Evolutionary conservation across 2,329 filamentous ascomycete genomes (phyloP), one percentile per base, ranked within the genome.

Genomic region (Curvularia verruculosa): DNA sequence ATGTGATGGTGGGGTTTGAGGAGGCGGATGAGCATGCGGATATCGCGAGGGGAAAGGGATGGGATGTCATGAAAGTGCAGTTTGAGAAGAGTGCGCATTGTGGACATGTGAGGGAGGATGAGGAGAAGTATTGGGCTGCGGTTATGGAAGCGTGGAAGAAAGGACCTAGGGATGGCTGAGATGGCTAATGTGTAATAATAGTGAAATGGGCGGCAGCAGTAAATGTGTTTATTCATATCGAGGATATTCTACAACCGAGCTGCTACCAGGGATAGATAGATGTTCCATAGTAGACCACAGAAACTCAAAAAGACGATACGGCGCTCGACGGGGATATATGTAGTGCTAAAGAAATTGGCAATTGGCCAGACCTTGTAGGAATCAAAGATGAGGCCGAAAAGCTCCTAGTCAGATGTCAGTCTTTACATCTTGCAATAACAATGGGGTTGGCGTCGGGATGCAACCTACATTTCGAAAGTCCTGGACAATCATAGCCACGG

Each of bases 311-410:
- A 84, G 50, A 92, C 78, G 63, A 89, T 89, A 26, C 90, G 82
- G 26, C 81, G 81, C 73, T 91, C 85, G 12, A 92, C 85, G 12
- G 87, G 89, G 66, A 88, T 84, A 49, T 91, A 79, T 0, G 86
- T 85, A 66, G 89, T 92, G 79, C 89, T 89, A 65, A 91, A 72
- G 39, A 90, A 75, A 65, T 88, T 89, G 26, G 92, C 87, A 13
- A 85, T 72, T 1, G 90, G 90, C 85, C 90, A 91, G 58, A 93
- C 80, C 71, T 84, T 87, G 79, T 89, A 86, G 1, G 90, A 88
- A 0, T 92, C 91, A 58, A 66, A 75, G 53, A 76, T 76, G 39
- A 76, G 72, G 21, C 63, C 62, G 41, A 71, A 65, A 19, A 71
- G 67, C 47, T 76, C 72, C 70, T 74, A 40, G 23, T 29, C 3